A percentile compares a stretch with the other conserved stretches of the same genome.
phyloP scores from a whole-genome alignment of 1,139 yeast genomes.

The Candida sp. region DNA sequence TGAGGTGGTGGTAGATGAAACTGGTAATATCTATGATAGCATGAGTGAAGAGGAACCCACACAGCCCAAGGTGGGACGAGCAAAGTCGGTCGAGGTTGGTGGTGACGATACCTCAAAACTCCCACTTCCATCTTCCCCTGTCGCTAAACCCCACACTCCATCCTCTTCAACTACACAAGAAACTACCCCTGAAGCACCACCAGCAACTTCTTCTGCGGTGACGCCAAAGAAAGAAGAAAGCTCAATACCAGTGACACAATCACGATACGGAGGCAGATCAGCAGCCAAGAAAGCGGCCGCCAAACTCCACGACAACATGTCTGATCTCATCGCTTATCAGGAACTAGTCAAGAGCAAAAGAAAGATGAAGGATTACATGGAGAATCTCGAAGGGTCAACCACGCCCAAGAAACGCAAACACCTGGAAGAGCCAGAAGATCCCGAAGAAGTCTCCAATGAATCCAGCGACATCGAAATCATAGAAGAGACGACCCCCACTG shows the following conservation, averaged over 20 bases:
- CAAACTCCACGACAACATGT: slow-evolving; percentile 71
- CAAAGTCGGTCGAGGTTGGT: background rate
- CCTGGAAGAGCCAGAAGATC: slow-evolving; percentile 2
- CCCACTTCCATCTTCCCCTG: background rate
- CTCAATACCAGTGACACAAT: background rate
- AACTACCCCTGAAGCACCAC: background rate
- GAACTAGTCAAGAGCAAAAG: slow-evolving; percentile 43
- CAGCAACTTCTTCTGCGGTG: background rate
- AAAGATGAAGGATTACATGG: slow-evolving; percentile 44
- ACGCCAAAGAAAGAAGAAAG: background rate
- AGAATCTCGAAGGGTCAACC: slow-evolving; percentile 27
- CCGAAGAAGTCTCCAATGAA: background rate
- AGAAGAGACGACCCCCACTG: slow-evolving; percentile 11
- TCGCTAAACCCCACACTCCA: background rate
- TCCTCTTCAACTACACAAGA: background rate
- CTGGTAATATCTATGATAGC: slow-evolving; percentile 33
- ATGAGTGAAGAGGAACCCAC: slow-evolving; percentile 33
- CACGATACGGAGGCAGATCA: slow-evolving; percentile 33
- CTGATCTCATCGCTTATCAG: slow-evolving; percentile 65
- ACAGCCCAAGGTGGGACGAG: slow-evolving; percentile 5
- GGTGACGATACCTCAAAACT: background rate
- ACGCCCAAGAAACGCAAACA: slow-evolving; percentile 14
- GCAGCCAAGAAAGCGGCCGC: slow-evolving; percentile 72
- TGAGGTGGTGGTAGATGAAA: background rate
- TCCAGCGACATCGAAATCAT: background rate